Evolutionary conservation across 1,139 yeast genomes (phyloP), one percentile per base, ranked within the genome.

Genomic region (Suhomyces chickasaworum): DNA sequence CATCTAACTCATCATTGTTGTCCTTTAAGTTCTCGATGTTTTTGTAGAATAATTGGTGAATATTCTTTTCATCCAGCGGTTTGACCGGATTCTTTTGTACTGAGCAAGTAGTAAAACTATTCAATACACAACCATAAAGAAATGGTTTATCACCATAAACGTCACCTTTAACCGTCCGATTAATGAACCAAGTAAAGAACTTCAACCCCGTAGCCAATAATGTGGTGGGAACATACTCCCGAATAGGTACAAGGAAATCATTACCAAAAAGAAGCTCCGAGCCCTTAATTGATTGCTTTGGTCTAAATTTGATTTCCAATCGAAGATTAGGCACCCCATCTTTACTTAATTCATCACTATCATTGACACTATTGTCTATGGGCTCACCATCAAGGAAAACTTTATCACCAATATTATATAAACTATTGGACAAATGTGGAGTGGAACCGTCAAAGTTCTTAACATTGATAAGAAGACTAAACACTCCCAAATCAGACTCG

Each of bases 121-220:
- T 77, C 53, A 84, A 61, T 0, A 81, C 85, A 36, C 78, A 71
- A 0, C 89, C 89, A 52, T 84, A 84, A 18, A 85, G 65, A 58
- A 66, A 85, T 66, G 93, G 75, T 57, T 75, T 72, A 43, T 83
- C 88, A 33, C 68, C 65, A 55, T 81, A 82, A 3, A 83, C 67
- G 56, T 86, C 90, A 4, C 85, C 89, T 45, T 73, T 78, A 10
- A 83, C 80, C 29, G 86, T 78, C 32, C 83, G 83, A 59, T 84
- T 87, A 41, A 86, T 77, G 54, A 75, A 55, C 86, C 89, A 60
- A 62, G 69, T 57, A 73, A 75, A 61, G 66, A 80, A 55, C 77
- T 88, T 71, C 67, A 83, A 62, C 1, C 79, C 80, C 0, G 78
- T 71, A 4, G 73, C 56, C 41, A 75, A 58, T 23, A 75, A 54